These are phyloP conservation scores for Pichia nakasei DNA, from an alignment of 805 yeast genomes.

Conservation along the genomic window DNA sequence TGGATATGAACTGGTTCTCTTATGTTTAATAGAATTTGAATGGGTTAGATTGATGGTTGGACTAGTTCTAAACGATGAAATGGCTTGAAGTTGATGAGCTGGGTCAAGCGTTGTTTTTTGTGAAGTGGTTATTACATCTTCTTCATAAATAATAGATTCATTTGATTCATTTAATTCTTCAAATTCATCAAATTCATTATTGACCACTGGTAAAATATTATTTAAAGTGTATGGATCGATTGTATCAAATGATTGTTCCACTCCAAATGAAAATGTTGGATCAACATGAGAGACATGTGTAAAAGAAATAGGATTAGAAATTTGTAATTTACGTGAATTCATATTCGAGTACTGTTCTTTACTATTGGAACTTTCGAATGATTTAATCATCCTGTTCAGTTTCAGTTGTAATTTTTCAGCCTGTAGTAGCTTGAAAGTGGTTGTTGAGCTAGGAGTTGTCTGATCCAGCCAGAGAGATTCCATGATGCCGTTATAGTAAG, in stretches of 20 bases:
- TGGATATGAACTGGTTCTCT: constrained; percentile 3
- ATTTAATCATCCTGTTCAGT: constrained; percentile 1
- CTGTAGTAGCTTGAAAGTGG: background rate
- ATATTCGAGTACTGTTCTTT: background rate
- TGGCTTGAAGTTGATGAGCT: constrained; percentile 16
- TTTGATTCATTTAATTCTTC: too few relatives aligned
- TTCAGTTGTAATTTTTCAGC: constrained; percentile 5
- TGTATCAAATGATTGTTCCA: constrained; percentile 21
- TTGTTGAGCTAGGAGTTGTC: background rate
- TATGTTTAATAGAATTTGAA: background rate
- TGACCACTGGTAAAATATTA: constrained; percentile 5
- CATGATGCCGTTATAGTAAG: background rate
- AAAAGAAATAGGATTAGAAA: constrained; percentile 28
- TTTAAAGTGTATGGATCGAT: constrained; percentile 1
- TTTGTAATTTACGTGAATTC: constrained; percentile 1
- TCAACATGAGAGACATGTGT: constrained; percentile 28
- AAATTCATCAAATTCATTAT: background rate
- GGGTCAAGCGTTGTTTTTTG: constrained; percentile 10
- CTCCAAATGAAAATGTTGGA: constrained; percentile 22
- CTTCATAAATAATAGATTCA: too few relatives aligned
- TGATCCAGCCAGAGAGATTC: constrained; percentile 13
- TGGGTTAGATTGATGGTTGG: constrained; percentile 12
- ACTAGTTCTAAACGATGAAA: constrained; percentile 26
- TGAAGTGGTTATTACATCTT: too few relatives aligned
- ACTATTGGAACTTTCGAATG: constrained; percentile 4